Evolutionary conservation across 495 filamentous ascomycete genomes (phyloP).

Genomic region (Sordaria brevicollis): DNA sequence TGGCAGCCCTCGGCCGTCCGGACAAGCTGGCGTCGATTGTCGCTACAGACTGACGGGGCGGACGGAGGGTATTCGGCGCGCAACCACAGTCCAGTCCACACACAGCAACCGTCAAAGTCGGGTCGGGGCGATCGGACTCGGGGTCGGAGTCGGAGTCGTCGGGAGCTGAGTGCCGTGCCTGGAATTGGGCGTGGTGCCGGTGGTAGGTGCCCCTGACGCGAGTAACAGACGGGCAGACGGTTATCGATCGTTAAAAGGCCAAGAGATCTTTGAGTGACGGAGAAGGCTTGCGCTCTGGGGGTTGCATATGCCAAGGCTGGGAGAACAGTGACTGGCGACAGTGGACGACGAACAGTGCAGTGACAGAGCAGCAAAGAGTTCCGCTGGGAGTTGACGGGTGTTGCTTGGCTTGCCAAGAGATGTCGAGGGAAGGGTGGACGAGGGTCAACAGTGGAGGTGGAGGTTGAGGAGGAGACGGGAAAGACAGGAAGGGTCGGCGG

Average conservation of each 20-base stretch:
- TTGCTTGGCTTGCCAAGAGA: conserved; percentile 26
- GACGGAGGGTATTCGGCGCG: not conserved
- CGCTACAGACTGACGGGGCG: no score
- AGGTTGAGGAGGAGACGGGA: conserved; percentile 1
- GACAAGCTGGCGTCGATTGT: not conserved
- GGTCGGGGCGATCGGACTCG: not conserved
- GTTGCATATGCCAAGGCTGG: conserved; percentile 30
- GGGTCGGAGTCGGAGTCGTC: not conserved
- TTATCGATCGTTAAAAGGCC: conserved; percentile 9
- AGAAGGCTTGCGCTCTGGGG: conserved; percentile 11
- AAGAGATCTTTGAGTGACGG: conserved; percentile 23
- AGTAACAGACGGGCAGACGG: not conserved
- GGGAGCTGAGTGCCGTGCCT: no score
- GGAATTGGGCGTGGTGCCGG: not conserved
- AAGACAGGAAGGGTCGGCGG: not conserved
- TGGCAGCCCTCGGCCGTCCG: not conserved
- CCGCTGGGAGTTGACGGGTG: not conserved
- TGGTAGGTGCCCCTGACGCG: not conserved
- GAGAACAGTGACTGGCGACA: conserved; percentile 8
- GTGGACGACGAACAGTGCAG: not conserved
- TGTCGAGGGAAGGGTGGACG: conserved; percentile 7
- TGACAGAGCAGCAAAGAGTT: no score
- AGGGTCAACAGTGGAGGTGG: not conserved
- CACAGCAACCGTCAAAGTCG: not conserved
- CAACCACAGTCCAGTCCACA: not conserved